Percentiles rank a stretch among this genome's conserved stretches.
phyloP scores from a whole-genome alignment of 2,329 filamentous ascomycete genomes.

The Sphaerulina vaccinii region DNA sequence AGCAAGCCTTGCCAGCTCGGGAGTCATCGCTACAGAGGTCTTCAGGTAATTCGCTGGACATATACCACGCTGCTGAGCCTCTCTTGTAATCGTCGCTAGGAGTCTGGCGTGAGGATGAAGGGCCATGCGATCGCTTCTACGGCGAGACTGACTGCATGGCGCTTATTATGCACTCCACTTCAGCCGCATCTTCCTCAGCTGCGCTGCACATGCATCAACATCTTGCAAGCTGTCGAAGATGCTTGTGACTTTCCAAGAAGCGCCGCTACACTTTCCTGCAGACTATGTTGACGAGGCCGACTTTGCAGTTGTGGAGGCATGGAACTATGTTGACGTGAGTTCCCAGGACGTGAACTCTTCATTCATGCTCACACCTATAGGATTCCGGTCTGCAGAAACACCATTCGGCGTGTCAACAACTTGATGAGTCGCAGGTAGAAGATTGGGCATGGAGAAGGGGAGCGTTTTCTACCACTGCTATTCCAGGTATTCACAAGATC shows the following conservation, averaged over 20 bases:
- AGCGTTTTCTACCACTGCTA: background rate
- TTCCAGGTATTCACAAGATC: background rate
- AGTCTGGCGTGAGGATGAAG: no score
- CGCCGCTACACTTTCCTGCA: background rate
- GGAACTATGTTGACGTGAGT: constrained; percentile 1
- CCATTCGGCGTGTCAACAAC: background rate
- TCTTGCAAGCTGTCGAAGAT: background rate
- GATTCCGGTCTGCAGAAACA: background rate
- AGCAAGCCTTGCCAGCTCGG: no score
- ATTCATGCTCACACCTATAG: background rate
- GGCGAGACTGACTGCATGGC: no score
- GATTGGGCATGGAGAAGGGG: constrained; percentile 7
- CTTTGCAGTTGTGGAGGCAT: constrained; percentile 5
- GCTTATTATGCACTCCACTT: no score
- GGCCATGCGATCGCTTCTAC: no score
- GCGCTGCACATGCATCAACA: background rate
- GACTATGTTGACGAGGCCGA: background rate
- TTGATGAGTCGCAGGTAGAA: constrained; percentile 5
- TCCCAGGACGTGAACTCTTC: background rate
- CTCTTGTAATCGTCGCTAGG: no score
- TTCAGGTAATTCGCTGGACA: no score
- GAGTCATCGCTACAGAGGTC: no score
- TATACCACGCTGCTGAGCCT: no score
- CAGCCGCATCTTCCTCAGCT: background rate
- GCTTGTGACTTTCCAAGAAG: constrained; percentile 8